Conservation (phyloP, 495 filamentous ascomycete species). For the Penicillium steckii region DNA sequence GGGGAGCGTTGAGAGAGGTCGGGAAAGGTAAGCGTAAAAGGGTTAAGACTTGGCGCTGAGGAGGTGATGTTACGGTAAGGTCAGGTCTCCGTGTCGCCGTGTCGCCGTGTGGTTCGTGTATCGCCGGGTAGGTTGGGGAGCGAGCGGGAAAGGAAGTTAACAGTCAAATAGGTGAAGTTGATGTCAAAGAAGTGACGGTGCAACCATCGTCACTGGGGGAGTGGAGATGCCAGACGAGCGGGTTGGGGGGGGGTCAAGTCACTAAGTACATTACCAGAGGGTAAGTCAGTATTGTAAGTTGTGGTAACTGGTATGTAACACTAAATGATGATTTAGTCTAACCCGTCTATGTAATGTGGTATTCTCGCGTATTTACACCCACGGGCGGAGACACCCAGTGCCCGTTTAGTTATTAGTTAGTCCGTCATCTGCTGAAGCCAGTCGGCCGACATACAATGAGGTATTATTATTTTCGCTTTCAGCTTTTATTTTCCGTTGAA, state of each 20-base stretch:
- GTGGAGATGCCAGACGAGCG: constrained; percentile 33
- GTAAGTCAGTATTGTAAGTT: constrained; percentile 4
- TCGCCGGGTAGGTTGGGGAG: background rate
- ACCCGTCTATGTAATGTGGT: background rate
- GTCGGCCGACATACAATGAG: too few species aligned
- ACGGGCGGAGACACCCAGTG: background rate
- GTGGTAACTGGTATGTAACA: too few species aligned
- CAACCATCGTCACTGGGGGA: constrained; percentile 32
- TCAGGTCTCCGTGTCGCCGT: background rate
- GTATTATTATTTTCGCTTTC: too few species aligned
- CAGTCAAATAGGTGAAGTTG: constrained; percentile 2
- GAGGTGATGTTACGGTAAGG: background rate
- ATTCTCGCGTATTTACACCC: background rate
- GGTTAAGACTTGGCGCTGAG: constrained; percentile 2
- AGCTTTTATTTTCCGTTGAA: background rate
- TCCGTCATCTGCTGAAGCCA: too few species aligned
- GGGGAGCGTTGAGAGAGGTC: constrained; percentile 7
- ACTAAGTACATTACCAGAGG: too few species aligned
- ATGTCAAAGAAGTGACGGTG: constrained; percentile 17
- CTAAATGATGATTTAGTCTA: too few species aligned
- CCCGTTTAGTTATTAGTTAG: constrained; percentile 1
- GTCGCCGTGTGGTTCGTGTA: background rate
- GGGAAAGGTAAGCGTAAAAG: constrained; percentile 1
- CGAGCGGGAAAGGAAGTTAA: background rate
- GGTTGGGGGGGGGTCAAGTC: constrained; percentile 19